Conservation (phyloP, 2,329 filamentous ascomycete species). For the Fusarium sp. region DNA sequence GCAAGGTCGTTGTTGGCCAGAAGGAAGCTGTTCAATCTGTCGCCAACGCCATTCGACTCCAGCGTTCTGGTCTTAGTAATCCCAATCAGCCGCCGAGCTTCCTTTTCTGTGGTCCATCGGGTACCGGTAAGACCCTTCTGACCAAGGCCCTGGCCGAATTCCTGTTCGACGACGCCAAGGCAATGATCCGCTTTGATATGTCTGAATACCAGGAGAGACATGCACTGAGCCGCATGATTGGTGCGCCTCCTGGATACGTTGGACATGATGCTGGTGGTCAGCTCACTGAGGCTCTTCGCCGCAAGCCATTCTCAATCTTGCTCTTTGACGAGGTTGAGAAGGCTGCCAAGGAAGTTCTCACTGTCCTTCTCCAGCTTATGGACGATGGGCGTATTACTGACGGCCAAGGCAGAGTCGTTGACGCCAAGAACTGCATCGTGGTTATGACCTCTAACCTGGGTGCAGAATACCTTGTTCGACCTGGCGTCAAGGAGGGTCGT, state of each 20-base stretch:
- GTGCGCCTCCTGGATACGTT: slow-evolving; percentile 95
- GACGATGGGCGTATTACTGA: slow-evolving; percentile 99
- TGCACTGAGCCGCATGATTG: slow-evolving; percentile 95
- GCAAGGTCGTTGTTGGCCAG: slow-evolving; percentile 89
- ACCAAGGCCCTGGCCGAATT: slow-evolving; percentile 98
- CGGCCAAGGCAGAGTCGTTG: slow-evolving; percentile 92
- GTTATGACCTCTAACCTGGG: slow-evolving; percentile 99
- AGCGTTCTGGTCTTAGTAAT: slow-evolving; percentile 93
- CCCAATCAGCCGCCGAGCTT: slow-evolving; percentile 98
- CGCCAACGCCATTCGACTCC: slow-evolving; percentile 93
- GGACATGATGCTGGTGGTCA: slow-evolving; percentile 96
- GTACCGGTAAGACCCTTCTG: slow-evolving; percentile 96
- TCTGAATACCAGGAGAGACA: slow-evolving; percentile 99
- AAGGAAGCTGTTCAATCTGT: slow-evolving; percentile 93
- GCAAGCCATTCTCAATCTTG: slow-evolving; percentile 96
- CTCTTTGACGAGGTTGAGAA: slow-evolving; percentile 99
- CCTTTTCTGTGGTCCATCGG: slow-evolving; percentile 97
- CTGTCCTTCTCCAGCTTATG: slow-evolving; percentile 98
- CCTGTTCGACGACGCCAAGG: slow-evolving; percentile 94
- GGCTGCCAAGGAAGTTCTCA: slow-evolving; percentile 96
- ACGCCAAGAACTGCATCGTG: slow-evolving; percentile 97
- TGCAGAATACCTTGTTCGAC: slow-evolving; percentile 89
- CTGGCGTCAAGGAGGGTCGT: slow-evolving; percentile 79
- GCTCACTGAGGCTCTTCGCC: slow-evolving; percentile 91
- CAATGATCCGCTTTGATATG: slow-evolving; percentile 99